Evolutionary conservation across 768 basidiomycete species (phyloP), one percentile per base, ranked within the genome.

Genomic region (Suillus tomentosus): DNA sequence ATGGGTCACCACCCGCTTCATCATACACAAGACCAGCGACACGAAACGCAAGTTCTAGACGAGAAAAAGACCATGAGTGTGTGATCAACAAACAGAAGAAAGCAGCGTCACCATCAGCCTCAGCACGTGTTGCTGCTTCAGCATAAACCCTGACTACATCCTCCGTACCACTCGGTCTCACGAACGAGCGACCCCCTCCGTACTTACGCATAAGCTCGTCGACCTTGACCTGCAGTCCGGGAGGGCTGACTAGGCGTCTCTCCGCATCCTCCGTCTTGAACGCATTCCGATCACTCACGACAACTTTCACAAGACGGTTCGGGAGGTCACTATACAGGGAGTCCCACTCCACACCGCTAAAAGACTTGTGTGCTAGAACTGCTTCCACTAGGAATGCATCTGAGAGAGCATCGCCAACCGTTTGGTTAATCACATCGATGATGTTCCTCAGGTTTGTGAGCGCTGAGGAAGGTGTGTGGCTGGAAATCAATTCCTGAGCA

Each of bases 71-170:
- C 59, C 27, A 63, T 68, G 63, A 62, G 65, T 36, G 34, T 62
- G 31, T 31, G 24, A 45, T 48, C 40, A 60, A 37, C 47, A 40
- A 40, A 22, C 36, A 22, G 53, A 27, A 42, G 42, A 45, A 11
- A 58, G 54, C 37, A 61, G 60, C 69, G 56, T 51, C 68, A 97
- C 96, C 92, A 74, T 96, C 94, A 22, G 91, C 94, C 69, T 90
- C 88, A 15, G 84, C 76, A 65, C 84, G 85, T 48, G 86, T 78
- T 54, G 80, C 81, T 1, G 97, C 96, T 75, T 99, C 97, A 1
- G 96, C 97, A 72, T 99, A 99, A 17, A 99, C 95, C 64, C 97
- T 84, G 7, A 99, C 97, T 31, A 96, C 96, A 71, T 99, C 96
- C 76, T 99, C 97, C 27, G 97, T 99, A 10, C 97, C 97, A 75